These are phyloP conservation scores for Plasmopara muralis DNA, from an alignment of 352 stramenopile species.

Conservation along the genomic window DNA sequence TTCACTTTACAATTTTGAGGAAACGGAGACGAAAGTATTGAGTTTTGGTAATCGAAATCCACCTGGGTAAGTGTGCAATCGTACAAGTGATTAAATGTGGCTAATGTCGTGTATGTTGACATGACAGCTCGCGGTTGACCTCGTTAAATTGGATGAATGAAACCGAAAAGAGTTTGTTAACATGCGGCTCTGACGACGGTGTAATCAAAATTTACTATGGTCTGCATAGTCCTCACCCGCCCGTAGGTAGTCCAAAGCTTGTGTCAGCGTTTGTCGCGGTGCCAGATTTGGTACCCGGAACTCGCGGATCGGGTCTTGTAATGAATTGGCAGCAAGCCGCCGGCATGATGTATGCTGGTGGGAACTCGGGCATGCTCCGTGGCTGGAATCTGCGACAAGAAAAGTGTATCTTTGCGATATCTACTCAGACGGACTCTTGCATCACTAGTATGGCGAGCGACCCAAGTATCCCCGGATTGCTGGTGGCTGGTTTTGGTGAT, in stretches of 20 bases:
- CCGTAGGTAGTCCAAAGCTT: slow-evolving; percentile 56
- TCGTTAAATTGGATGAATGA: slow-evolving; percentile 97
- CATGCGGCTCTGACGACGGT: slow-evolving; percentile 95
- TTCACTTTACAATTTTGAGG: slow-evolving; percentile 93
- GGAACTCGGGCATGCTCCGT: slow-evolving; percentile 87
- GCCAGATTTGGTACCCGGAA: slow-evolving; percentile 87
- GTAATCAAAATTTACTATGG: slow-evolving; percentile 94
- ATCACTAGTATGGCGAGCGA: slow-evolving; percentile 87
- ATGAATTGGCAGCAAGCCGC: slow-evolving; percentile 93
- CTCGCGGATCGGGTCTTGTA: slow-evolving; percentile 90
- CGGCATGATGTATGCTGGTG: slow-evolving; percentile 88
- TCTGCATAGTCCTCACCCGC: slow-evolving; percentile 48
- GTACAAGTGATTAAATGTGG: neutral
- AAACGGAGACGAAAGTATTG: slow-evolving; percentile 74
- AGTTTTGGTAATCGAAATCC: slow-evolving; percentile 84
- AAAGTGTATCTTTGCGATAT: slow-evolving; percentile 71
- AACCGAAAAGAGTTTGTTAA: slow-evolving; percentile 87
- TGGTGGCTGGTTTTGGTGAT: slow-evolving; percentile 92
- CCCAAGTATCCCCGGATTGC: slow-evolving; percentile 58
- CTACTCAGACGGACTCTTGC: slow-evolving; percentile 86
- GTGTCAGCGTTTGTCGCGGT: slow-evolving; percentile 91
- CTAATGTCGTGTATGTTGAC: slow-evolving; percentile 7
- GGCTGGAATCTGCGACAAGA: slow-evolving; percentile 95
- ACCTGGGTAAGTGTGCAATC: slow-evolving; percentile 40
- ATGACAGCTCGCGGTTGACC: slow-evolving; percentile 83